Percentiles rank a stretch among this genome's conserved stretches.
Conservation (phyloP, 257 asterid species). For the Plectranthus barbatus region DNA sequence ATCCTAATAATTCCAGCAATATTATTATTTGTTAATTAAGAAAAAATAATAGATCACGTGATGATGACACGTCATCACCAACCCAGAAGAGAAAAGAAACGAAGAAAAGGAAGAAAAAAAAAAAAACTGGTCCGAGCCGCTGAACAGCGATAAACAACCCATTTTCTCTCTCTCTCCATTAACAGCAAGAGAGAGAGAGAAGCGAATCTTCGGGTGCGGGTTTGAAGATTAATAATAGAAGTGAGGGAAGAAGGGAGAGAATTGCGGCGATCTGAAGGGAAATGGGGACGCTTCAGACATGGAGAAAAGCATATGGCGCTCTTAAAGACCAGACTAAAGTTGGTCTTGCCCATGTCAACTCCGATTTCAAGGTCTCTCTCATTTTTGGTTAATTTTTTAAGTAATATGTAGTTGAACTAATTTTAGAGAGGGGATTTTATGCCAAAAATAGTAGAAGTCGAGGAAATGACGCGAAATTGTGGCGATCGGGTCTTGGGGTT, state of each 20-base stretch:
- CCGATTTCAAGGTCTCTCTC: slow-evolving; percentile 81
- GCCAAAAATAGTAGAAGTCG: slow-evolving; percentile 12
- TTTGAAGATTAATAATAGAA: not conserved
- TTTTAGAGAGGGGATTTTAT: slow-evolving; percentile 6
- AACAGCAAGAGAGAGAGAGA: slow-evolving; percentile 20
- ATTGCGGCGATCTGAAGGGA: slow-evolving; percentile 33
- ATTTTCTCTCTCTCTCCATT: not conserved
- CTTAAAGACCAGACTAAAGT: slow-evolving; percentile 87
- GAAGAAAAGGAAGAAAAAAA: not conserved
- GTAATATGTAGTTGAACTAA: not conserved
- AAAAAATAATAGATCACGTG: not conserved
- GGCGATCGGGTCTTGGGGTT: slow-evolving; percentile 17
- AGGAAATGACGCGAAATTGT: not conserved
- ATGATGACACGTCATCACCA: slow-evolving; percentile 13
- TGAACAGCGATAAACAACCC: slow-evolving; percentile 9
- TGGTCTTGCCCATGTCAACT: slow-evolving; percentile 94
- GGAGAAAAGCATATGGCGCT: slow-evolving; percentile 94
- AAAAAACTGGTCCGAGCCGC: not conserved
- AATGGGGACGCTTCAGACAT: slow-evolving; percentile 87
- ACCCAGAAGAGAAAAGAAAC: not conserved
- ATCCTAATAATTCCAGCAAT: not conserved
- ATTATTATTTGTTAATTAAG: not conserved
- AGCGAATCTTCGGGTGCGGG: slow-evolving; percentile 14
- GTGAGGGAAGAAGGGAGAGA: slow-evolving; percentile 2
- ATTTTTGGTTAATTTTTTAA: not conserved